phyloP scores from a whole-genome alignment of 768 basidiomycete species.

The Phaffia australis region DNA sequence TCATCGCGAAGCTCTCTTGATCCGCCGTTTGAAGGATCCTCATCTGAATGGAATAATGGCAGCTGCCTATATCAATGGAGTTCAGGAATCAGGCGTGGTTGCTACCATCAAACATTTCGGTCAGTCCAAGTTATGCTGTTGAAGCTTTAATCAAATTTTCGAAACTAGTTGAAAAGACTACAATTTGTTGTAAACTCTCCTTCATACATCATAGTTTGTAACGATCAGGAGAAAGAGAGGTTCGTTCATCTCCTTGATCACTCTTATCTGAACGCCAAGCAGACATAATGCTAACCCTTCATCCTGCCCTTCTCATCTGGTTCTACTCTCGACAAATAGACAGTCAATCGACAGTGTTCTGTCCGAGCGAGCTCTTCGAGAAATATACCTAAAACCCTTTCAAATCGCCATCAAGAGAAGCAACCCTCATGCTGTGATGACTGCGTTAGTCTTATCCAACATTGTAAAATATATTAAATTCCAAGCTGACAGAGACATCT shows the following conservation, averaged over 20 bases:
- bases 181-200: slow-evolving; percentile 26
- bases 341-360: slow-evolving; percentile 32
- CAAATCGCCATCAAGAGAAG: slow-evolving; percentile 43
- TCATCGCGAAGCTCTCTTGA: not conserved
- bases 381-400: slow-evolving; percentile 61
- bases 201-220: not conserved
- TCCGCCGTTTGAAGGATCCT: slow-evolving; percentile 42
- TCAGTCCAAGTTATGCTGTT: not conserved
- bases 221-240: not conserved
- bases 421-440: slow-evolving; percentile 57
- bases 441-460: slow-evolving; percentile 41
- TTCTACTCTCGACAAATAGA: too few relatives aligned
- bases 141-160: slow-evolving; percentile 26
- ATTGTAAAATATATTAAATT: not conserved
- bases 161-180: slow-evolving; percentile 43
- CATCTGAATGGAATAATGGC: slow-evolving; percentile 53
- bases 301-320: not conserved
- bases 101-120: slow-evolving; percentile 63
- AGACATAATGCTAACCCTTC: not conserved
- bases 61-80: slow-evolving; percentile 57
- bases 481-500: slow-evolving; percentile 26
- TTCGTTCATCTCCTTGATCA: not conserved
- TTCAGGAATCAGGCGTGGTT: slow-evolving; percentile 56
- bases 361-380: slow-evolving; percentile 55
- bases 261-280: not conserved